Conservation (phyloP, 495 filamentous ascomycete genomes). For the Penicillium subrubescens region DNA sequence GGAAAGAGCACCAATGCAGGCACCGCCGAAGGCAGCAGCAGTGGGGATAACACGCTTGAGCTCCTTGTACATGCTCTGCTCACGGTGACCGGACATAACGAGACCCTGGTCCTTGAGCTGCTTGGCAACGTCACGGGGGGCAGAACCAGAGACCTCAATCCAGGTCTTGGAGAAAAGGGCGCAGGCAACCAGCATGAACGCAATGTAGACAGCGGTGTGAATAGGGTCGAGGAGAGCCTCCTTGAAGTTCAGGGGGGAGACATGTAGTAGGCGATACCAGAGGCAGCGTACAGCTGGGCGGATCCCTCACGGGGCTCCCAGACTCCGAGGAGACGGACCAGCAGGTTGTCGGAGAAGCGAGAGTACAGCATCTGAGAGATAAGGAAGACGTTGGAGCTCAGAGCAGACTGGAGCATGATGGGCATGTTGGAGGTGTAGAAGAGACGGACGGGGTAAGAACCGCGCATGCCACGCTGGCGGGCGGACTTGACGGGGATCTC, state of each 20-base stretch:
- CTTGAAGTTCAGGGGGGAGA: slow-evolving; percentile 94
- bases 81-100: slow-evolving; percentile 98
- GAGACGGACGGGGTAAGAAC: slow-evolving; percentile 70
- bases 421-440: slow-evolving; percentile 78
- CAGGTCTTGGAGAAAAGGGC: slow-evolving; percentile 99
- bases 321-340: slow-evolving; percentile 93
- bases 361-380: slow-evolving; percentile 99
- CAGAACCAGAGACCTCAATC: slow-evolving; percentile 98
- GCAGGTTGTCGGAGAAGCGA: slow-evolving; percentile 96
- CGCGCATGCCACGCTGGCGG: slow-evolving; percentile 97
- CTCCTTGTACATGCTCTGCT: slow-evolving; percentile 99
- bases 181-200: slow-evolving; percentile 96
- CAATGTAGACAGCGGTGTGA: slow-evolving; percentile 93
- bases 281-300: slow-evolving; percentile 88
- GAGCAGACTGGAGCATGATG: slow-evolving; percentile 98
- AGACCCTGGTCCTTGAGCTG: slow-evolving; percentile 99
- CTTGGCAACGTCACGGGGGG: slow-evolving; percentile 97
- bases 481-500: slow-evolving; percentile 99
- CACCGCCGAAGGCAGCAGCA: slow-evolving; percentile 97
- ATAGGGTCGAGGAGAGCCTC: slow-evolving; percentile 95
- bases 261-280: slow-evolving; percentile 99
- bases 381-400: slow-evolving; percentile 98
- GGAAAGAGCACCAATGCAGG: slow-evolving; percentile 96
- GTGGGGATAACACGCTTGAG: slow-evolving; percentile 98
- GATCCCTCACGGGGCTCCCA: slow-evolving; percentile 98